Evolutionary conservation across 345 rosid genomes (phyloP), one percentile per base, ranked within the genome.

Genomic region (Aurinia saxatilis): DNA sequence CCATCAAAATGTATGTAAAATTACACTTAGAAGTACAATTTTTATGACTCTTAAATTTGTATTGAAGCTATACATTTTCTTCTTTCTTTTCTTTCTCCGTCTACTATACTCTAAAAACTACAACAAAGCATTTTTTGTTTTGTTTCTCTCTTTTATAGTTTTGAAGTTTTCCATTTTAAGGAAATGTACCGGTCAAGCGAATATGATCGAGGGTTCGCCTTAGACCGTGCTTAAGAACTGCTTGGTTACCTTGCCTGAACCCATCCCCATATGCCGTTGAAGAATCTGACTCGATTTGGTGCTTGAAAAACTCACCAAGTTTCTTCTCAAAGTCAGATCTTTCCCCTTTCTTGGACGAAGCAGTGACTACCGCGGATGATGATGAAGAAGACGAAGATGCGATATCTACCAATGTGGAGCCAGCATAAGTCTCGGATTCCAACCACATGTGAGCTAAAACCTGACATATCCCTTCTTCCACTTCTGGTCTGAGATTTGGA

Each of bases 381-480:
- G 80, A 2, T 0, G 96, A 76, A 1, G 95, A 66, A 0, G 91
- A 80, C 0, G 95, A 80, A 0, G 93, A 79, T 39, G 96, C 57
- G 3, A 37, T 80, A 2, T 73, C 84, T 23, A 70, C 59, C 38
- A 64, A 40, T 9, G 66, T 52, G 11, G 71, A 16, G 8, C 75
- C 71, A 50, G 49, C 60, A 50, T 86, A 88, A 1, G 88, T 83
- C 80, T 95, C 96, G 0, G 99, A 81, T 6, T 90, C 98, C 70
- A 95, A 66, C 99, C 99, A 95, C 99, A 95, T 79, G 70, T 90
- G 87, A 33, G 92, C 99, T 70, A 95, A 66, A 8, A 90, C 98
- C 67, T 95, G 99, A 71, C 99, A 95, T 19, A 95, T 90, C 7
- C 99, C 99, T 81, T 90, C 99, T 81, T 95, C 99, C 4, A 95